Base-by-base conservation (phyloP, 1,284 basidiomycete genomes). In the Tilletia horrida region DNA sequence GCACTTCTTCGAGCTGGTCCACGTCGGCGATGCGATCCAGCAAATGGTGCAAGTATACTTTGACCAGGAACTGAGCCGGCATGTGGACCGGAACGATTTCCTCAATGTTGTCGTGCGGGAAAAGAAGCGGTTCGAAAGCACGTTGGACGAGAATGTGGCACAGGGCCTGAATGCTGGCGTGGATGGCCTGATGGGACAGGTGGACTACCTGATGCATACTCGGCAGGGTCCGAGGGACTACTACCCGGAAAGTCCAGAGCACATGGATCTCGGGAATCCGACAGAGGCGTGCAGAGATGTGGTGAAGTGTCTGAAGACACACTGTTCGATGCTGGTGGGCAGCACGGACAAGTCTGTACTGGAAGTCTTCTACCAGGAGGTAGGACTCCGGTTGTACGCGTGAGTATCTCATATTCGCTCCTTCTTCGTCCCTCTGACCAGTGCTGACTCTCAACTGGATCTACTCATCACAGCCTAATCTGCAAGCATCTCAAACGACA, bases 21-120 rank as follows among this genome's bases (percentile, higher is more conserved):
- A 98, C 83, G 86, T 97, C 18, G 96, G 93, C 0, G 95, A 98
- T 82, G 98, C 92, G 21, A 97, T 98, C 63, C 92, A 94, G 83
- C 92, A 90, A 31, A 96, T 98, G 89, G 88, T 96, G 1, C 92
- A 97, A 75, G 95, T 97, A 1, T 98, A 95, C 83, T 98, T 94
- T 79, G 93, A 97, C 78, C 94, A 94, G 80, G 94, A 96, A 78
- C 84, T 97, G 79, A 63, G 68, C 11, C 57, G 71, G 40, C 67
- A 74, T 40, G 31, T 50, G 18, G 67, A 76, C 48, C 88, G 88
- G 73, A 92, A 89, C 0, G 95, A 98, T 82, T 98, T 98, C 81
- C 81, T 97, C 69, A 97, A 97, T 78, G 86, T 87, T 0, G 93
- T 95, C 6, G 91, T 97, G 48, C 86, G 95, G 29, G 94, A 97